These are phyloP conservation scores for Aureobasidium pullulans DNA, from an alignment of 2,329 filamentous ascomycete genomes.

Conservation along the genomic window DNA sequence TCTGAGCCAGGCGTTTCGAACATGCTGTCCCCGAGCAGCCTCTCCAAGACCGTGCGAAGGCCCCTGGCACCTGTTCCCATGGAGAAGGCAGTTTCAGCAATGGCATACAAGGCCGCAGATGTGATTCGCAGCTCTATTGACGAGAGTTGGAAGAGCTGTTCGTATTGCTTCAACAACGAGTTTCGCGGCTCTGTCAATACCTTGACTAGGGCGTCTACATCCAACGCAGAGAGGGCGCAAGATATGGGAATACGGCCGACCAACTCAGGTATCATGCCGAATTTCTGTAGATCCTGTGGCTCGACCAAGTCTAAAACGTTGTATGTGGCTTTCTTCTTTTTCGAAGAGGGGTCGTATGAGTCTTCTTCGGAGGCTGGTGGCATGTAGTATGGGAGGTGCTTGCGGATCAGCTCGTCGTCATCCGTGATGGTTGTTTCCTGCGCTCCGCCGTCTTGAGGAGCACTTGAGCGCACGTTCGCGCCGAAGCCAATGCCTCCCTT, in stretches of 20 bases:
- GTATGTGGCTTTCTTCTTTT: conserved; percentile 64
- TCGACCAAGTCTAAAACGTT: conserved; percentile 61
- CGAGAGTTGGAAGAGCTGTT: conserved; percentile 75
- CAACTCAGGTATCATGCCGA: conserved; percentile 82
- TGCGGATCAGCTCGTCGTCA: conserved; percentile 49
- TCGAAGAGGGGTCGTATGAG: conserved; percentile 58
- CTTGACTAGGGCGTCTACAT: conserved; percentile 61
- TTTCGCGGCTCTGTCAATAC: conserved; percentile 92
- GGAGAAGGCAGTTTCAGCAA: conserved; percentile 62
- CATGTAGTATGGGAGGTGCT: conserved; percentile 44
- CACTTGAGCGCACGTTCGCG: conserved; percentile 60
- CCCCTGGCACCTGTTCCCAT: conserved; percentile 64
- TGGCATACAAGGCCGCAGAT: conserved; percentile 66
- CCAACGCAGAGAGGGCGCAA: conserved; percentile 73
- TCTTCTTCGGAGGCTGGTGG: conserved; percentile 22
- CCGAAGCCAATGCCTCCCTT: conserved; percentile 87
- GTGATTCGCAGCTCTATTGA: conserved; percentile 75
- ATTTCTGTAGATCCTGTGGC: conserved; percentile 61
- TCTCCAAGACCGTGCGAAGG: conserved; percentile 41
- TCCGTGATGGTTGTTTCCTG: conserved; percentile 51
- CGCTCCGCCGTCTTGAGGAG: conserved; percentile 41
- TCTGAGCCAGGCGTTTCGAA: conserved; percentile 41
- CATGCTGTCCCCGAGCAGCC: conserved; percentile 39
- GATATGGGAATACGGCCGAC: conserved; percentile 91
- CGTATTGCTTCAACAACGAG: conserved; percentile 80